These are phyloP conservation scores for Rhodotorula toruloides DNA, from an alignment of 768 basidiomycete genomes.

Conservation along the genomic window DNA sequence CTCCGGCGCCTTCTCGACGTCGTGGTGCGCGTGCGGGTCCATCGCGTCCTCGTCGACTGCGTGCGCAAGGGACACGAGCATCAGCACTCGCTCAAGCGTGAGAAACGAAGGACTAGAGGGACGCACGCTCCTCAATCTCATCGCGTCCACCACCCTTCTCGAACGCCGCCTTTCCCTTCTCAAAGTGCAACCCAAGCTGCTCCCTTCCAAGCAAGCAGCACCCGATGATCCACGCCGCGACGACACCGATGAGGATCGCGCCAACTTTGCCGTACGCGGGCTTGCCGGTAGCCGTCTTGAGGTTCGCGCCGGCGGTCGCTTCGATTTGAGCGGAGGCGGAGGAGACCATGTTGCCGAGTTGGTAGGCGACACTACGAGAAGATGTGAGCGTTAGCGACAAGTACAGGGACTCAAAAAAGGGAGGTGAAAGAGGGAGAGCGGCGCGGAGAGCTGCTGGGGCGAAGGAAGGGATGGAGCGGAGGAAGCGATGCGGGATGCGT, in stretches of 20 bases:
- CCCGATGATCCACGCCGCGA: conserved; percentile 69
- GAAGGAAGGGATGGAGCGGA: too few species aligned
- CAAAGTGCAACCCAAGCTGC: conserved; percentile 74
- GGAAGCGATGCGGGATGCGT: too few species aligned
- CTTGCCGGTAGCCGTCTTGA: conserved; percentile 51
- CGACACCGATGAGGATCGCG: conserved; percentile 42
- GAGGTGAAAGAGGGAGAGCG: neutral
- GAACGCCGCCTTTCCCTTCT: conserved; percentile 68
- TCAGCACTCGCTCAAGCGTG: neutral
- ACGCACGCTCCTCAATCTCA: conserved; percentile 32
- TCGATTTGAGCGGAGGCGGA: conserved; percentile 72
- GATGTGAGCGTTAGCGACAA: neutral
- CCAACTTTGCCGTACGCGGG: conserved; percentile 33
- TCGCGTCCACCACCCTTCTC: conserved; percentile 59
- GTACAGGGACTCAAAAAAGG: too few species aligned
- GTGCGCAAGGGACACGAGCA: neutral
- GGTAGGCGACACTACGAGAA: conserved; percentile 54
- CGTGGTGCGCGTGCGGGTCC: neutral
- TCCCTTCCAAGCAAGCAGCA: conserved; percentile 73
- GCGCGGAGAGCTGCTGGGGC: too few species aligned
- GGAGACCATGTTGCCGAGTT: conserved; percentile 72
- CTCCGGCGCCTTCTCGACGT: conserved; percentile 17
- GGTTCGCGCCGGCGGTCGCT: conserved; percentile 61
- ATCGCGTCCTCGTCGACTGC: conserved; percentile 15
- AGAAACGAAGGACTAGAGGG: neutral